These are phyloP conservation scores for Boletus semigastroideus DNA, from an alignment of 1,284 basidiomycete species.

Conservation along the genomic window DNA sequence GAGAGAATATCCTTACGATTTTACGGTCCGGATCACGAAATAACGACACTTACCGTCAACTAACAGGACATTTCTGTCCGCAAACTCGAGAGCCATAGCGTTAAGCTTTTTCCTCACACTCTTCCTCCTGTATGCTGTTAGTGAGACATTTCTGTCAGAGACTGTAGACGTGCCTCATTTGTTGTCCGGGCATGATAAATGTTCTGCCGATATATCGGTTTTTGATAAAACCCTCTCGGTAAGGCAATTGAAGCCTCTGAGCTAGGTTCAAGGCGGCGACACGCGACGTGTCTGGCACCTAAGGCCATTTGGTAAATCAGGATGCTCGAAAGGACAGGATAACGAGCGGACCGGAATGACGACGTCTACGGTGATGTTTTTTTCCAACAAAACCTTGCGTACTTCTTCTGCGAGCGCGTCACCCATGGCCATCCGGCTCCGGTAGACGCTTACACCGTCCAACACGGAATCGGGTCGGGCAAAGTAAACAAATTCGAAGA, in stretches of 20 bases:
- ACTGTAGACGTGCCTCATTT: conserved; percentile 60
- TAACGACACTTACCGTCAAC: conserved; percentile 75
- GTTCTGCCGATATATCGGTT: conserved; percentile 98
- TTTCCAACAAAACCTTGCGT: conserved; percentile 67
- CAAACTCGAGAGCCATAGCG: conserved; percentile 99
- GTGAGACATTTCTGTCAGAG: neutral
- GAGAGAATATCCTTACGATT: neutral
- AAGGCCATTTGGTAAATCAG: conserved; percentile 5
- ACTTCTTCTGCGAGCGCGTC: conserved; percentile 93
- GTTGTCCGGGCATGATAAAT: conserved; percentile 99
- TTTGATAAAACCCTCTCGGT: conserved; percentile 98
- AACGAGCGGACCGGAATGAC: conserved; percentile 82
- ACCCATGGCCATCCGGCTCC: conserved; percentile 99
- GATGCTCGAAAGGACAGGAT: neutral
- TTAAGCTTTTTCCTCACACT: conserved; percentile 97
- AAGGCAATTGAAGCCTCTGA: conserved; percentile 87
- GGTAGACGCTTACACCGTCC: conserved; percentile 96
- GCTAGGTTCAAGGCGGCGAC: conserved; percentile 96
- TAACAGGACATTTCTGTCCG: conserved; percentile 88
- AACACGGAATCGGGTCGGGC: conserved; percentile 97
- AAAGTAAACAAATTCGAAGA: conserved; percentile 99
- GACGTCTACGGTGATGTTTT: conserved; percentile 81
- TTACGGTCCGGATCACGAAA: neutral
- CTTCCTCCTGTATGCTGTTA: conserved; percentile 63
- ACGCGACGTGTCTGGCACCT: conserved; percentile 95